Base-by-base conservation (phyloP, 345 rosid genomes). In the Boechera retrofracta region DNA sequence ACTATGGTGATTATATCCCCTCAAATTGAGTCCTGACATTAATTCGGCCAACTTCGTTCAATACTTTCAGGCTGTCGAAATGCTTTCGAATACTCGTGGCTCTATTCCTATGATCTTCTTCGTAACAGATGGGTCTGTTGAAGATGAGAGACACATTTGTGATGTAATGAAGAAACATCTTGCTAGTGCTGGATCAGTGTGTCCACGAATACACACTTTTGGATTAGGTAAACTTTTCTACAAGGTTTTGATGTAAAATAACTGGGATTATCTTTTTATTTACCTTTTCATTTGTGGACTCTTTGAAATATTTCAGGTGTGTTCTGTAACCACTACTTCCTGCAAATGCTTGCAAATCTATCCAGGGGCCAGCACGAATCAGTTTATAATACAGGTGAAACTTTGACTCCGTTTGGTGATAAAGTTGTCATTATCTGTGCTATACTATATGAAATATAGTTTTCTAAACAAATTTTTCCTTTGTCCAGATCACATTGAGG, bases 121-220 rank as follows among this genome's bases (percentile, higher is more conserved):
- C 73, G 76, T 95, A 65, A 92, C 96, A 31, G 98, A 95, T 84
- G 99, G 99, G 64, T 77, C 96, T 77, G 93, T 95, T 70, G 98
- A 95, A 83, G 89, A 95, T 82, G 99, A 92, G 80, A 86, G 87
- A 79, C 85, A 84, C 35, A 89, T 95, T 57, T 92, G 94, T 80
- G 88, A 89, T 65, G 76, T 68, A 42, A 83, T 92, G 84, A 88
- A 87, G 85, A 92, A 79, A 79, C 81, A 64, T 69, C 70, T 85
- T 41, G 81, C 67, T 53, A 84, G 81, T 69, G 83, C 78, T 77
- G 86, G 86, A 79, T 75, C 83, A 49, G 80, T 84, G 48, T 55
- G 51, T 84, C 97, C 94, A 53, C 92, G 93, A 12, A 83, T 92
- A 80, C 83, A 81, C 85, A 88, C 96, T 52, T 92, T 92, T 73